These are phyloP conservation scores for Backusella circina DNA, from an alignment of 192 early-diverging fungal species.

Conservation along the genomic window DNA sequence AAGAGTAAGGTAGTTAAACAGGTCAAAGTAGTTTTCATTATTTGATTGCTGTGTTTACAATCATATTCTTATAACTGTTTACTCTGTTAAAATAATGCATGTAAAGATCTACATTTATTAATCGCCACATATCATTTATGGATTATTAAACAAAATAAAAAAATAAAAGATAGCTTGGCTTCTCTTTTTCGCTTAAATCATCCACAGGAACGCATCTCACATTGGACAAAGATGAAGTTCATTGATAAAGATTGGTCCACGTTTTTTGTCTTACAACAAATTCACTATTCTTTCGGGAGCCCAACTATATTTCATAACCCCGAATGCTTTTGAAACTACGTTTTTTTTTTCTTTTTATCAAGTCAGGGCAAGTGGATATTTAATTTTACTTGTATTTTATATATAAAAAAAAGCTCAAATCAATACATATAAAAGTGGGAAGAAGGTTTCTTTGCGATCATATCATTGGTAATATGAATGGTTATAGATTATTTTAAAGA, in stretches of 20 bases:
- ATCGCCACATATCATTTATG: neutral
- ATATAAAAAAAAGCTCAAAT: neutral
- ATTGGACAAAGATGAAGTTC: neutral
- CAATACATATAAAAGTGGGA: neutral
- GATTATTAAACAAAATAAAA: neutral
- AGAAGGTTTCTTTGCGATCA: neutral
- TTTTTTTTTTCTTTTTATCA: neutral
- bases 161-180: neutral
- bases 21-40: neutral
- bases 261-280: constrained; percentile 1
- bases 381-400: neutral
- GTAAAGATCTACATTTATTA: neutral
- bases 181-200: neutral
- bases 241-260: constrained; percentile 2
- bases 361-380: neutral
- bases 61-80: neutral
- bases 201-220: neutral
- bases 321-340: neutral
- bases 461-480: neutral
- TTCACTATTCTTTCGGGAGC: neutral
- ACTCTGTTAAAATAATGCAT: neutral
- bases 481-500: neutral
- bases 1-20: neutral
- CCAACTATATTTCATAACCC: neutral
- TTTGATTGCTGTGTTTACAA: neutral